phyloP scores from a whole-genome alignment of 495 filamentous ascomycete genomes.

The Barbatosphaeria neglecta region DNA sequence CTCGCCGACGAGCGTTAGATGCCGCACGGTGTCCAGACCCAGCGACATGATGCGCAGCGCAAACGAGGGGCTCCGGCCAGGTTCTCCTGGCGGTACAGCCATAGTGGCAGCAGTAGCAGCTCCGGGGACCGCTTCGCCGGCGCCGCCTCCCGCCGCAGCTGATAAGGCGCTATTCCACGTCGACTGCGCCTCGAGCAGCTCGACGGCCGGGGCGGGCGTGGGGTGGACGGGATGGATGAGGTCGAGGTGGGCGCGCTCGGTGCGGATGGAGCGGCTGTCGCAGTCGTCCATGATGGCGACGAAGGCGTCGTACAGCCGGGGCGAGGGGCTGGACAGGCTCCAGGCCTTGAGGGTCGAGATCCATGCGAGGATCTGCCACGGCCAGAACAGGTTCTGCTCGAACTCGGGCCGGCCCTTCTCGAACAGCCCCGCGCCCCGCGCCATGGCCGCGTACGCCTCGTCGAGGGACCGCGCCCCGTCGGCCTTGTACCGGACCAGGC shows the following conservation, averaged over 20 bases:
- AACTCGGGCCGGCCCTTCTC: constrained; percentile 1
- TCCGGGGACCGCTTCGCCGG: no score
- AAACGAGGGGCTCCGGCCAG: not conserved
- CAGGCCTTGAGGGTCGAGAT: constrained; percentile 19
- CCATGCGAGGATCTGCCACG: constrained; percentile 21
- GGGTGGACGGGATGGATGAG: constrained; percentile 30
- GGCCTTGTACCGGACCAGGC: constrained; percentile 15
- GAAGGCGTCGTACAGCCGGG: constrained; percentile 27
- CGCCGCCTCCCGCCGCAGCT: not conserved
- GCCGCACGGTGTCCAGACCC: constrained; percentile 14
- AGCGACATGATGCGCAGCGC: constrained; percentile 4
- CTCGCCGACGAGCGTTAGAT: constrained; percentile 9
- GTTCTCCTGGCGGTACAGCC: not conserved
- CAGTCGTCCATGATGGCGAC: constrained; percentile 14
- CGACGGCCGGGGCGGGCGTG: constrained; percentile 19
- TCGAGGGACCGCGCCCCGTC: constrained; percentile 13
- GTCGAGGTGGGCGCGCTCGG: constrained; percentile 25
- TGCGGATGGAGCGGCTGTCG: not conserved
- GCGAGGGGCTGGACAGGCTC: constrained; percentile 16
- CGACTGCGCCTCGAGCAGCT: constrained; percentile 8
- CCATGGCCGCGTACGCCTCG: constrained; percentile 19
- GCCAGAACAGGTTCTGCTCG: constrained; percentile 1
- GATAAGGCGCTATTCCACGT: not conserved
- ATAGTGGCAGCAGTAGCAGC: not conserved
- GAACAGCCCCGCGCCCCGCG: constrained; percentile 16